Evolutionary conservation across 2,329 filamentous ascomycete genomes (phyloP).

Genomic region (Hymenoscyphus fructigenus): DNA sequence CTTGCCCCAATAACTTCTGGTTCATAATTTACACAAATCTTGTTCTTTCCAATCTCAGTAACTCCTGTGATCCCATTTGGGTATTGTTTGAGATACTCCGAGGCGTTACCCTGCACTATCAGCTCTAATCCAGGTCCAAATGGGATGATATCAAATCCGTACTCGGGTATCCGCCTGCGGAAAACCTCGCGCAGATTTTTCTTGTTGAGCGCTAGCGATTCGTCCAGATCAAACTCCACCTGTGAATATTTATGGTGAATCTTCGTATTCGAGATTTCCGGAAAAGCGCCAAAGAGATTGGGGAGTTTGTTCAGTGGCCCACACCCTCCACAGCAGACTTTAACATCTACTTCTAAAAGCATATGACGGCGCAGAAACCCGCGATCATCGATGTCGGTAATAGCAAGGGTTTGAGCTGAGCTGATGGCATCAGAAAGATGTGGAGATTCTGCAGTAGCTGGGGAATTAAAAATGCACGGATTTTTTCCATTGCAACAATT

Average conservation of each 20-base stretch:
- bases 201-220: slow-evolving; percentile 43
- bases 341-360: slow-evolving; percentile 51
- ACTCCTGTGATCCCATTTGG: slow-evolving; percentile 44
- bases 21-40: slow-evolving; percentile 48
- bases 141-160: slow-evolving; percentile 53
- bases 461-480: background rate
- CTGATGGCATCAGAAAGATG: background rate
- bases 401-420: background rate
- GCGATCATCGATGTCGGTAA: background rate
- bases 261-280: slow-evolving; percentile 54
- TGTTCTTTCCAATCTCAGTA: slow-evolving; percentile 39
- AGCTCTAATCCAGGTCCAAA: slow-evolving; percentile 55
- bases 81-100: slow-evolving; percentile 38
- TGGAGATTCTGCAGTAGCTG: background rate
- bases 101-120: slow-evolving; percentile 39
- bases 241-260: slow-evolving; percentile 63
- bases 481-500: slow-evolving; percentile 4
- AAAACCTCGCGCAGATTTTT: slow-evolving; percentile 54
- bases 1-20: slow-evolving; percentile 49
- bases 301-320: slow-evolving; percentile 59
- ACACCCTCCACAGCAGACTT: slow-evolving; percentile 74
- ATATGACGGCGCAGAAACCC: slow-evolving; percentile 49
- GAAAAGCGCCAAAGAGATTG: slow-evolving; percentile 49
- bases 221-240: slow-evolving; percentile 62
- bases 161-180: slow-evolving; percentile 60